Base-by-base conservation (phyloP, 2,329 filamentous ascomycete species). In the Geoglossum cookeanum region DNA sequence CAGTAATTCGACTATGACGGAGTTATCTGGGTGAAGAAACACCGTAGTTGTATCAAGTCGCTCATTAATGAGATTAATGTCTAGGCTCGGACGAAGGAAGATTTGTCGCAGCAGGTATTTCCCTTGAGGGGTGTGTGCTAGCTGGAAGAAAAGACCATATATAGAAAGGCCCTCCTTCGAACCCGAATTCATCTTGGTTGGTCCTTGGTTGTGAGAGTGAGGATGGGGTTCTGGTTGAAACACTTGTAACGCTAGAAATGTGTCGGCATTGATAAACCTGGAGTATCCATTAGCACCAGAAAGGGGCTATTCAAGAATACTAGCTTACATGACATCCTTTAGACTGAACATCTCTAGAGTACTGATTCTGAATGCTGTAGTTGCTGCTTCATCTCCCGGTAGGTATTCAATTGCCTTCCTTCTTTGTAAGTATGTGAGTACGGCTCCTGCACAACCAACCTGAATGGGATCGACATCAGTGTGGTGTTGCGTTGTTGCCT, bases 361-460 rank as follows among this genome's bases (percentile, higher is more conserved):
- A 29, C 69, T 73, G 30, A 94, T 73, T 5, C 73, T 75, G 62
- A 85, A 85, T 47, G 78, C 70, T 8, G 71, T 64, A n/a, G 71
- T 67, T 1, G 75, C 74, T 33, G 74, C 73, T 13, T 73, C 69
- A 59, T 84, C 80, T 32, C 78, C 77, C 1, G 81, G 78, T 2
- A 84, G 70, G 63, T 80, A 83, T 39, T 80, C 76, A 2, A 78
- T 75, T 44, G 81, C 78, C 65, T 77, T 77, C 62, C 81, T 77
- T 56, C 87, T 80, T 63, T 87, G 80, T 29, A 96, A 69, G 61
- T 94, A 87, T 4, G 78, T 77, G n/a, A 97, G 70, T 1, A 97
- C 71, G 30, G 90, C 90, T n/a, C 90, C 88, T 30, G 84, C 85
- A 69, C 92, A 97, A 2, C 87, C 86, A 53, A 94, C 74, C 72